Percentiles rank a stretch among this genome's conserved stretches.
phyloP scores from a whole-genome alignment of 768 basidiomycete genomes.

The Daedalea quercina region DNA sequence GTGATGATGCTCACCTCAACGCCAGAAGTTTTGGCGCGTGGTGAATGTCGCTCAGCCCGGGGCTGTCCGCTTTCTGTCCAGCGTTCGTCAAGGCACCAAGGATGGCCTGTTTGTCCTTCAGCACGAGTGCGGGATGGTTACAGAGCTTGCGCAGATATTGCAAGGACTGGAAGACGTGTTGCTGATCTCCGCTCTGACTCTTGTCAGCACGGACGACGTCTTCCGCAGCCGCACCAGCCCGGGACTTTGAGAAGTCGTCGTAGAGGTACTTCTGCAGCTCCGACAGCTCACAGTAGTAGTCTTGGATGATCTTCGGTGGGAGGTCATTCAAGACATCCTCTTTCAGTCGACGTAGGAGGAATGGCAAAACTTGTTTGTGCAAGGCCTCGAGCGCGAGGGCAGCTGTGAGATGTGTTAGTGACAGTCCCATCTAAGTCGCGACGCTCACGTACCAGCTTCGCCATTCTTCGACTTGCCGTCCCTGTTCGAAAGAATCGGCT shows the following conservation, averaged over 20 bases:
- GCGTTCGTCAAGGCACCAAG: conserved; percentile 50
- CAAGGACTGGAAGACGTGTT: conserved; percentile 94
- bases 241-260: conserved; percentile 86
- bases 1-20: conserved; percentile 53
- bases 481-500: conserved; percentile 90
- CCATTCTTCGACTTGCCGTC: conserved; percentile 93
- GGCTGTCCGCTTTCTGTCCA: conserved; percentile 33
- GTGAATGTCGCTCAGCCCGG: conserved; percentile 67
- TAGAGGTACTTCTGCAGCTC: conserved; percentile 91
- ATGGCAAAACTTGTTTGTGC: conserved; percentile 99
- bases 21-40: conserved; percentile 94
- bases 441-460: conserved; percentile 70
- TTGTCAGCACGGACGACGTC: conserved; percentile 49
- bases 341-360: conserved; percentile 91
- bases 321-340: conserved; percentile 95
- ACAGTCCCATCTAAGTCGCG: neutral
- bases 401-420: conserved; percentile 39
- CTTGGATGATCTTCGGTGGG: conserved; percentile 99
- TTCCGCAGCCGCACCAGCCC: conserved; percentile 57
- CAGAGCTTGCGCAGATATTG: conserved; percentile 97
- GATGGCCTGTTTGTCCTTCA: conserved; percentile 66
- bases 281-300: conserved; percentile 97
- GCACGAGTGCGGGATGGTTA: conserved; percentile 91
- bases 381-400: conserved; percentile 90
- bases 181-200: conserved; percentile 36